Evolutionary conservation across 805 yeast species (phyloP).

Genomic region (Yamadazyma takamatsuzukensis): DNA sequence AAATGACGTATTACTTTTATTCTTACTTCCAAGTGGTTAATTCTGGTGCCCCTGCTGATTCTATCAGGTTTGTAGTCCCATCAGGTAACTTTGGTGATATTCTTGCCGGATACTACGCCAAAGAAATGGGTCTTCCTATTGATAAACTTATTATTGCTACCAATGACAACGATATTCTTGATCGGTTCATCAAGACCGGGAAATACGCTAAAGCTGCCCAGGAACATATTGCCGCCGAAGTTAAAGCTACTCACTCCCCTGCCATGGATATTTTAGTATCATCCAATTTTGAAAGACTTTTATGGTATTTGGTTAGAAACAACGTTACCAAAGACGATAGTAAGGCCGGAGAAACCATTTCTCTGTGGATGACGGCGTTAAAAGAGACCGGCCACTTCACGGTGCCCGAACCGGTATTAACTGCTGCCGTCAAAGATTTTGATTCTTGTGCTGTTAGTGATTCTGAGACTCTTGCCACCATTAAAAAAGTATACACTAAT

Average conservation of each 20-base stretch:
- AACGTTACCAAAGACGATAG: constrained; percentile 51
- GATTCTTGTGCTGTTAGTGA: constrained; percentile 79
- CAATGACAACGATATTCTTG: constrained; percentile 90
- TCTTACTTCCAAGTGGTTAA: constrained; percentile 74
- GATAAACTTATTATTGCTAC: constrained; percentile 90
- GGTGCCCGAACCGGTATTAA: constrained; percentile 62
- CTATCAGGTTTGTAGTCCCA: constrained; percentile 87
- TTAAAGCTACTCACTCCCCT: constrained; percentile 88
- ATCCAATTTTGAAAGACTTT: constrained; percentile 91
- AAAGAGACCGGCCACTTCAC: constrained; percentile 71
- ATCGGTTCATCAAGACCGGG: constrained; percentile 87
- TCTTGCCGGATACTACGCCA: constrained; percentile 93
- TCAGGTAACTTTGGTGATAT: constrained; percentile 98
- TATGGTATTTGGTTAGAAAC: constrained; percentile 89
- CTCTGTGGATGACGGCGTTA: constrained; percentile 74
- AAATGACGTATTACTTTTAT: constrained; percentile 93
- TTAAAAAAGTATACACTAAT: constrained; percentile 62
- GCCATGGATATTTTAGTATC: constrained; percentile 98
- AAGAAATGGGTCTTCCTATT: constrained; percentile 91
- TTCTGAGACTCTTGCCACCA: constrained; percentile 73
- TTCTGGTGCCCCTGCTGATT: constrained; percentile 22
- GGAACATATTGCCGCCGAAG: constrained; percentile 55
- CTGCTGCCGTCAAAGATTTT: constrained; percentile 65
- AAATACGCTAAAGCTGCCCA: constrained; percentile 82
- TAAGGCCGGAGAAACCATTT: constrained; percentile 72